Evolutionary conservation across 805 yeast species (phyloP).

Genomic region (Dipodascopsis tothii): DNA sequence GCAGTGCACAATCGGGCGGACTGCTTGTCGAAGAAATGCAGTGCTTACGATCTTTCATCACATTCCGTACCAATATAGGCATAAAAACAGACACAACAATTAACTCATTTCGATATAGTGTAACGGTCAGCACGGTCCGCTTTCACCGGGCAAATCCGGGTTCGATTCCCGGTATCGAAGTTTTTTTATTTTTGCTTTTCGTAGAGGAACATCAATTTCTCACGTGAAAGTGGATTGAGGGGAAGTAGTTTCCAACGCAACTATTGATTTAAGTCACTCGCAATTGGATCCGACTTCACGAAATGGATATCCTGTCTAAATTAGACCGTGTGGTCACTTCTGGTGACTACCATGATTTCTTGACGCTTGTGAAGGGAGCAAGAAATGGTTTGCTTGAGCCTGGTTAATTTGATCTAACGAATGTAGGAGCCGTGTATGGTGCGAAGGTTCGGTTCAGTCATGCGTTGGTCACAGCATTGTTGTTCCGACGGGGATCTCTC

Average conservation of each 20-base stretch:
- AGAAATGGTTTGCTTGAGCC: slow-evolving; percentile 31
- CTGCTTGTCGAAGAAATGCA: too few species aligned
- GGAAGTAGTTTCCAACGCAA: too few species aligned
- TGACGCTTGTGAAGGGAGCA: slow-evolving; percentile 36
- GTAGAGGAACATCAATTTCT: not conserved
- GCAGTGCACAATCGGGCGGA: too few species aligned
- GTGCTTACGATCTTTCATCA: too few species aligned
- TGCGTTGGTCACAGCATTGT: slow-evolving; percentile 52
- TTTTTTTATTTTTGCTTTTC: slow-evolving; percentile 1
- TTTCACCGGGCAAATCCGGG: slow-evolving; percentile 62
- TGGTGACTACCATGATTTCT: slow-evolving; percentile 33
- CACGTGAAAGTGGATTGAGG: too few species aligned
- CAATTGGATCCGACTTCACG: slow-evolving; percentile 1
- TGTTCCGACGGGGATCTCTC: slow-evolving; percentile 48
- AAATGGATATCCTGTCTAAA: too few species aligned
- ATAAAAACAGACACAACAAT: too few species aligned
- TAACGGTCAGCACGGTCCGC: slow-evolving; percentile 80
- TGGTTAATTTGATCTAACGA: slow-evolving; percentile 23
- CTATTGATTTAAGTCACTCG: too few species aligned
- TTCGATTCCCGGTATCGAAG: slow-evolving; percentile 35
- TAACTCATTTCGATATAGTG: slow-evolving; percentile 52
- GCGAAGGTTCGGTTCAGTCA: slow-evolving; percentile 56
- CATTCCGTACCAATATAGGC: too few species aligned
- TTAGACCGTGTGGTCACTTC: slow-evolving; percentile 19
- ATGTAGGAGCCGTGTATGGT: slow-evolving; percentile 48